phyloP scores from a whole-genome alignment of 2,329 filamentous ascomycete genomes.

The Magnaporthales sp. region DNA sequence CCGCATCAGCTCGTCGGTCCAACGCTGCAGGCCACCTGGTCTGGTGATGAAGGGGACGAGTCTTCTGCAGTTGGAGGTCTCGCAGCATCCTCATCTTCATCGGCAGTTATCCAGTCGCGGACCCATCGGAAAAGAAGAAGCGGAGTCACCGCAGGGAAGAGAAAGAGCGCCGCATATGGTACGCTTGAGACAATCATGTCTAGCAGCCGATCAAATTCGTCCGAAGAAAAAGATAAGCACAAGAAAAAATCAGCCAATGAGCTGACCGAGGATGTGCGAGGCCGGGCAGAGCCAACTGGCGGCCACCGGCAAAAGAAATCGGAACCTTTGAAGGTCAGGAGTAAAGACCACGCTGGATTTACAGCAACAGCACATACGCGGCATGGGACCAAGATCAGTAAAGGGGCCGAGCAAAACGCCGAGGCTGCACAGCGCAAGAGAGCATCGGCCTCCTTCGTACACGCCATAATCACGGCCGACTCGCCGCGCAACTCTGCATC shows the following conservation, averaged over 20 bases:
- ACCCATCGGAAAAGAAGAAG: slow-evolving; percentile 31
- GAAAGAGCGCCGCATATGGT: slow-evolving; percentile 47
- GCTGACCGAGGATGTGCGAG: slow-evolving; percentile 45
- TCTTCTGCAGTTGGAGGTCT: slow-evolving; percentile 6
- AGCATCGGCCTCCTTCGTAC: slow-evolving; percentile 34
- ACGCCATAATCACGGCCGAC: slow-evolving; percentile 34
- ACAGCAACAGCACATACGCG: background rate
- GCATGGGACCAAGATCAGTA: slow-evolving; percentile 10
- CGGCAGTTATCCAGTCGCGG: slow-evolving; percentile 9
- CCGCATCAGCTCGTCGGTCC: slow-evolving; percentile 31
- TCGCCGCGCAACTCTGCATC: slow-evolving; percentile 26
- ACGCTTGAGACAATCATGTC: slow-evolving; percentile 61
- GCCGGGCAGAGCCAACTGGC: slow-evolving; percentile 23
- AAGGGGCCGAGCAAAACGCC: slow-evolving; percentile 6
- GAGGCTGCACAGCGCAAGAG: slow-evolving; percentile 15
- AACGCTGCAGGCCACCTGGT: slow-evolving; percentile 47
- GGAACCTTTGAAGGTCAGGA: background rate
- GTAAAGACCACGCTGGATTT: background rate
- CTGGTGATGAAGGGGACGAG: slow-evolving; percentile 41
- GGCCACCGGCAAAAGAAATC: background rate
- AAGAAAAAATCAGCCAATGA: slow-evolving; percentile 51
- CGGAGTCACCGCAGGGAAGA: slow-evolving; percentile 22
- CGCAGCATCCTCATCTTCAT: slow-evolving; percentile 7
- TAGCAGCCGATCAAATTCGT: slow-evolving; percentile 49
- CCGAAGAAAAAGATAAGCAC: slow-evolving; percentile 51